Percentiles rank a stretch among this genome's conserved stretches.
Conservation (phyloP, 176 grass and related monocot genomes). For the Rhynchospora pubera region DNA sequence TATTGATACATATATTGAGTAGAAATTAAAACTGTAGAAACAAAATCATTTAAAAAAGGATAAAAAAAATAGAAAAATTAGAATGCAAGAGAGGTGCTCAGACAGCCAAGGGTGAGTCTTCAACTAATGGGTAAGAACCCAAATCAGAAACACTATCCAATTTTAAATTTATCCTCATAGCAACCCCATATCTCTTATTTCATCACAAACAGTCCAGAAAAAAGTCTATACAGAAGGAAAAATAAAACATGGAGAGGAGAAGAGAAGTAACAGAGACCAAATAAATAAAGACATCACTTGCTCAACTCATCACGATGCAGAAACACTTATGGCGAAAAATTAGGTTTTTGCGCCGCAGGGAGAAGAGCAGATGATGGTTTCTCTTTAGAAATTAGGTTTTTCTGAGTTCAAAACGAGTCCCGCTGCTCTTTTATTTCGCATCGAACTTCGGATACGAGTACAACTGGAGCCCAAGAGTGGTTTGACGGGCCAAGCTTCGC, state of each 20-base stretch:
- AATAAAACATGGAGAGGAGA: not conserved
- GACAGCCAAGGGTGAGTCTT: slow-evolving; percentile 48
- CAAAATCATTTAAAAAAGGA: not conserved
- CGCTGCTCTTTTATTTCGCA: no score
- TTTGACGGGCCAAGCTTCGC: not conserved
- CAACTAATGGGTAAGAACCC: slow-evolving; percentile 22
- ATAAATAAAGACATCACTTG: no score
- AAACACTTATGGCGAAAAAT: no score
- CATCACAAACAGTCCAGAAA: not conserved
- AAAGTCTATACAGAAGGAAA: not conserved
- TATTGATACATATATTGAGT: no score
- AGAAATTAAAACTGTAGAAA: no score
- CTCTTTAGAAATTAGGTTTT: no score
- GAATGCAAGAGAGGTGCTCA: slow-evolving; percentile 24
- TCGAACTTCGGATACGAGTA: not conserved
- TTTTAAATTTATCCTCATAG: not conserved
- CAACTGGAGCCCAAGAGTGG: not conserved
- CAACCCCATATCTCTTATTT: not conserved
- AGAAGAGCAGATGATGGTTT: no score
- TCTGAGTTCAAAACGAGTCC: no score
- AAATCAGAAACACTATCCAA: slow-evolving; percentile 49
- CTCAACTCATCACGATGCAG: no score
- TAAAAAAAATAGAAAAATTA: not conserved
- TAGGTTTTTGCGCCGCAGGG: no score
- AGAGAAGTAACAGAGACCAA: no score